Base-by-base conservation (phyloP, 164 flowering plant species). In the Vitis amurensis region DNA sequence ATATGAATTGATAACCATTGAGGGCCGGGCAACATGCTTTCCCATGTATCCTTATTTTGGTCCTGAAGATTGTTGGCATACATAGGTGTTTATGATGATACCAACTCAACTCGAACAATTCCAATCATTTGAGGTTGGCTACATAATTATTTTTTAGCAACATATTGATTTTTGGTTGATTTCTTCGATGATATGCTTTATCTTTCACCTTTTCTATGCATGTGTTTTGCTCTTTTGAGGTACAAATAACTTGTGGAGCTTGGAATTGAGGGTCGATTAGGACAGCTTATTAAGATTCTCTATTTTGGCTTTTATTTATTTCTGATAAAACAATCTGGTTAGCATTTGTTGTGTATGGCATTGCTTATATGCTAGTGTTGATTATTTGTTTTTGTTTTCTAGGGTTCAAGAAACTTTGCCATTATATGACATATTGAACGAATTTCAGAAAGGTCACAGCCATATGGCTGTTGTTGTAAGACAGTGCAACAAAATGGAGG, bases 381-480 rank as follows among this genome's bases (percentile, higher is more conserved):
- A 8, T 16, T 55, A 12, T 57, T 48, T 64, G 6, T 3, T n/a
- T 57, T 61, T 70, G 15, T 73, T 61, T 78, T 70, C 12, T 58
- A 96, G 99, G 83, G 98, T 96, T 70, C 87, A 86, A 48, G 94
- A 91, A 74, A 82, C 74, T 49, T 51, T 92, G 86, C 97, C 98
- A 2, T 74, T 96, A 61, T 93, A 96, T 79, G 98, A 96, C 81
- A 93, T 96, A 69, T 79, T 96, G 84, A 93, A 96, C 75, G 98
- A 96, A 86, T 96, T 96, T 76, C 99, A 96, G 81, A 96, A 96
- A 83, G 98, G 98, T 50, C 95, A 91, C 80, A 96, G 98, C 73
- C 99, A 96, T 82, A 96, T 96, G 97, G 98, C 99, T 73, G 93
- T 89, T 76, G 97, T 96, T 68, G 80, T 89, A 55, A 84, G 86